phyloP scores from a whole-genome alignment of 1,139 yeast genomes.

The Zygosaccharomyces pseudobailii region DNA sequence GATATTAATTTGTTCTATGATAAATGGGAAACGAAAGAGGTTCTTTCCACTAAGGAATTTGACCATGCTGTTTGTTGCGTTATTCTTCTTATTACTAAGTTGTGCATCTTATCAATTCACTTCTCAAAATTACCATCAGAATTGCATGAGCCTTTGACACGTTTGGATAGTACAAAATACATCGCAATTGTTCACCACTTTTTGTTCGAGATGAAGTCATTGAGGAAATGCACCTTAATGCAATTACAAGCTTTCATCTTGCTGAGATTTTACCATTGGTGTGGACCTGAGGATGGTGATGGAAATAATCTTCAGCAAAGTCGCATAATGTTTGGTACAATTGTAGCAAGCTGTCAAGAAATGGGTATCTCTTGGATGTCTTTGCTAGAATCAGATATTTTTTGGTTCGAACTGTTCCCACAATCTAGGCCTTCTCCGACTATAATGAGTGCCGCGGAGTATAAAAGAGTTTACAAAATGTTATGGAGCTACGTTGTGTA shows the following conservation, averaged over 20 bases:
- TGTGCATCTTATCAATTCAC: conserved; percentile 24
- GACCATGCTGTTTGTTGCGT: conserved; percentile 28
- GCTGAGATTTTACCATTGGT: conserved; percentile 31
- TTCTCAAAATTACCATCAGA: conserved; percentile 16
- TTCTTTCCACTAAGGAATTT: conserved; percentile 17
- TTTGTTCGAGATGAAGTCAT: conserved; percentile 21
- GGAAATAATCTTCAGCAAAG: conserved; percentile 29
- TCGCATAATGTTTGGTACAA: conserved; percentile 28
- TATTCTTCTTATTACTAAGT: conserved; percentile 23
- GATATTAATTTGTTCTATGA: conserved; percentile 20
- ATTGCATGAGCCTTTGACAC: conserved; percentile 12
- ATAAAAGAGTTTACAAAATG: conserved; percentile 16
- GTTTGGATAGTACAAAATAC: conserved; percentile 23
- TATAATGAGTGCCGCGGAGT: conserved; percentile 16
- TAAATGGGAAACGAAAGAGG: conserved; percentile 11
- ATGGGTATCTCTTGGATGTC: conserved; percentile 30
- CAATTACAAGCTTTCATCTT: conserved; percentile 27
- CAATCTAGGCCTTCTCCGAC: conserved; percentile 19
- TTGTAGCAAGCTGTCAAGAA: conserved; percentile 28
- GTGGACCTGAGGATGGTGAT: conserved; percentile 34
- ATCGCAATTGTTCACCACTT: conserved; percentile 25
- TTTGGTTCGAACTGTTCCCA: conserved; percentile 17
- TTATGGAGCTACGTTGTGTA: conserved; percentile 29
- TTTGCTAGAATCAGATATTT: conserved; percentile 14
- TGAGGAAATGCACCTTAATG: conserved; percentile 28